phyloP scores from a whole-genome alignment of 768 basidiomycete genomes.

The Paxillus rubicundulus region DNA sequence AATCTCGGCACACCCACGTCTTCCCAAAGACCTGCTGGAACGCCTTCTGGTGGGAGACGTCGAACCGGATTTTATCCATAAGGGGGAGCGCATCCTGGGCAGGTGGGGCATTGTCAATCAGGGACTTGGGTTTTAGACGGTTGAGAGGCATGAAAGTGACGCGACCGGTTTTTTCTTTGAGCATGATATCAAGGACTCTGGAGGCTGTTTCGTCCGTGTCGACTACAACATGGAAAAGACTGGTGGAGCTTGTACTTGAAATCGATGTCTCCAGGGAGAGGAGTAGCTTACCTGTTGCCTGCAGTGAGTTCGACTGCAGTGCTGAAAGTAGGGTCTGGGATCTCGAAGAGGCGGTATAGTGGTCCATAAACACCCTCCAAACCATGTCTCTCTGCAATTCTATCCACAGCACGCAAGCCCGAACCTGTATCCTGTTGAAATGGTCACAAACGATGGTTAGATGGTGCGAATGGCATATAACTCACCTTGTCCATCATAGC shows the following conservation, averaged over 20 bases:
- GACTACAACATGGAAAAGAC: conserved; percentile 96
- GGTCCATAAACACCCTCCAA: conserved; percentile 91
- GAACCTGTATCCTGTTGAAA: conserved; percentile 79
- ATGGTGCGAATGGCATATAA: not conserved
- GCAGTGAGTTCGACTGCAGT: conserved; percentile 93
- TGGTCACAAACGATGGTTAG: not conserved
- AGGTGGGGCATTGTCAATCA: conserved; percentile 50
- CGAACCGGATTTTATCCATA: conserved; percentile 78
- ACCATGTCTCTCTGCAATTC: conserved; percentile 71
- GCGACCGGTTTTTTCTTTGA: conserved; percentile 88
- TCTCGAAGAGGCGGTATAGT: conserved; percentile 89
- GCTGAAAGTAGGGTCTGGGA: conserved; percentile 84
- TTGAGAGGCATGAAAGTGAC: conserved; percentile 99
- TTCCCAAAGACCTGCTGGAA: conserved; percentile 98
- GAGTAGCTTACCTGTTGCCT: conserved; percentile 74
- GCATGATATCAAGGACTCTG: conserved; percentile 89
- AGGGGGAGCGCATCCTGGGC: conserved; percentile 79
- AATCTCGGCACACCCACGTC: conserved; percentile 92
- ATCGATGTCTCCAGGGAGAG: not conserved
- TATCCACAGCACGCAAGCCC: conserved; percentile 83
- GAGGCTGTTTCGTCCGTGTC: conserved; percentile 94
- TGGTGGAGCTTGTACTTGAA: conserved; percentile 13
- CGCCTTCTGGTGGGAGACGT: conserved; percentile 68
- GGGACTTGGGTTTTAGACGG: conserved; percentile 77
- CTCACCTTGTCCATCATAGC: conserved; percentile 95